Evolutionary conservation across 441 rosid genomes (phyloP).

Genomic region (Croton laevigatus): DNA sequence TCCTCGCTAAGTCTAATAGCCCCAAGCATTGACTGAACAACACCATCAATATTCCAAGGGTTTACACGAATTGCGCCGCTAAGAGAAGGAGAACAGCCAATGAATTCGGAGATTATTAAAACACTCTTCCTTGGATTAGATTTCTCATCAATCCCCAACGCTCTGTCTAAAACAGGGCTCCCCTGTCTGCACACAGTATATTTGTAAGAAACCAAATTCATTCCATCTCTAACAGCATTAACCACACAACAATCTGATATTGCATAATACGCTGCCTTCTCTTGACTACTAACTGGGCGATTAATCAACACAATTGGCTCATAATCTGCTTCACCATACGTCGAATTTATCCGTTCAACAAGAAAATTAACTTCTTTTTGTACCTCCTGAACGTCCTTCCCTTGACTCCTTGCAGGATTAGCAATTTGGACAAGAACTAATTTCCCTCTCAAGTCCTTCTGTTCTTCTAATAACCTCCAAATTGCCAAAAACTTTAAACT

Average conservation of each 20-base stretch:
- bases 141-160: slow-evolving; percentile 41
- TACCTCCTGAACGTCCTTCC: slow-evolving; percentile 67
- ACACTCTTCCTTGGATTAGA: slow-evolving; percentile 49
- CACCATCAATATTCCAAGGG: slow-evolving; percentile 70
- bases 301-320: slow-evolving; percentile 59
- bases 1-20: slow-evolving; percentile 44
- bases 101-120: slow-evolving; percentile 79
- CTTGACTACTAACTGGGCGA: slow-evolving; percentile 54
- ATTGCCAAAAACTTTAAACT: slow-evolving; percentile 66
- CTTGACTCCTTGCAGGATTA: slow-evolving; percentile 76
- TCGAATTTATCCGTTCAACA: slow-evolving; percentile 44
- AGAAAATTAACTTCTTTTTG: slow-evolving; percentile 36
- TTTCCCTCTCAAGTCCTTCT: slow-evolving; percentile 46
- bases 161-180: slow-evolving; percentile 51
- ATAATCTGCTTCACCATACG: slow-evolving; percentile 51
- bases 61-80: slow-evolving; percentile 87
- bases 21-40: slow-evolving; percentile 55
- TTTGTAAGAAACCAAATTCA: slow-evolving; percentile 81
- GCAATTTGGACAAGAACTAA: slow-evolving; percentile 72
- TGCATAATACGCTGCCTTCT: slow-evolving; percentile 66
- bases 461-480: slow-evolving; percentile 55
- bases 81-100: slow-evolving; percentile 84
- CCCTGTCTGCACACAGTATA: slow-evolving; percentile 78
- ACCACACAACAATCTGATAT: slow-evolving; percentile 76
- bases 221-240: slow-evolving; percentile 83